Evolutionary conservation across 805 yeast species (phyloP).

Genomic region (Kodamaea lidongshanica): DNA sequence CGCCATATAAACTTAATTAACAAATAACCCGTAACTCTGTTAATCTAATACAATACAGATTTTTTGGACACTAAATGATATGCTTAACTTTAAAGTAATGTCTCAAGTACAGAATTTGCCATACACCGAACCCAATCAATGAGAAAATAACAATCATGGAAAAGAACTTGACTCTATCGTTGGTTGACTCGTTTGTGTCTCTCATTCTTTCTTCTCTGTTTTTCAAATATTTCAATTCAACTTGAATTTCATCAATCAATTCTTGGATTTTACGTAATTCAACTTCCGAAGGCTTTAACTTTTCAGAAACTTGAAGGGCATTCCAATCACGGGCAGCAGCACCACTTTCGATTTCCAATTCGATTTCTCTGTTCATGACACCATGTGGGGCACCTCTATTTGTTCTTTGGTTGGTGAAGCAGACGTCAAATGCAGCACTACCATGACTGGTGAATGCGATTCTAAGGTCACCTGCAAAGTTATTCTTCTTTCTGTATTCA

Average conservation of each 20-base stretch:
- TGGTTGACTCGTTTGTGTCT: conserved; percentile 95
- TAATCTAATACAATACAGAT: too few species aligned
- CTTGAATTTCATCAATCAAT: conserved; percentile 71
- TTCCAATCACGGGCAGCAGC: conserved; percentile 98
- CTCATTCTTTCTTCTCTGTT: conserved; percentile 87
- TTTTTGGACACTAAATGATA: conserved; percentile 54
- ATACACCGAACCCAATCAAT: conserved; percentile 72
- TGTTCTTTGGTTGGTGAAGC: conserved; percentile 62
- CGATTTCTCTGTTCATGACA: conserved; percentile 56
- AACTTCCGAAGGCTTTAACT: conserved; percentile 87
- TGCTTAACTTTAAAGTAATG: conserved; percentile 86
- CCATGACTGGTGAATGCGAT: conserved; percentile 82
- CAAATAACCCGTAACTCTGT: background rate
- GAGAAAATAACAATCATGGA: conserved; percentile 63
- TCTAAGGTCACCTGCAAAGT: conserved; percentile 63
- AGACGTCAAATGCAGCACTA: conserved; percentile 82
- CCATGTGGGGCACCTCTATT: conserved; percentile 10
- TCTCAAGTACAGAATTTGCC: conserved; percentile 91
- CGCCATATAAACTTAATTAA: background rate
- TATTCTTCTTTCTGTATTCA: conserved; percentile 69
- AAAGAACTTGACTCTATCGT: conserved; percentile 85
- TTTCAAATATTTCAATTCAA: conserved; percentile 77
- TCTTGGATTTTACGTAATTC: conserved; percentile 85
- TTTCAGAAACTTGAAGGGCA: conserved; percentile 85
- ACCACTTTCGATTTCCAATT: conserved; percentile 89